Evolutionary conservation across 129 eudicot species (phyloP).

Genomic region (Helianthus tuberosus): DNA sequence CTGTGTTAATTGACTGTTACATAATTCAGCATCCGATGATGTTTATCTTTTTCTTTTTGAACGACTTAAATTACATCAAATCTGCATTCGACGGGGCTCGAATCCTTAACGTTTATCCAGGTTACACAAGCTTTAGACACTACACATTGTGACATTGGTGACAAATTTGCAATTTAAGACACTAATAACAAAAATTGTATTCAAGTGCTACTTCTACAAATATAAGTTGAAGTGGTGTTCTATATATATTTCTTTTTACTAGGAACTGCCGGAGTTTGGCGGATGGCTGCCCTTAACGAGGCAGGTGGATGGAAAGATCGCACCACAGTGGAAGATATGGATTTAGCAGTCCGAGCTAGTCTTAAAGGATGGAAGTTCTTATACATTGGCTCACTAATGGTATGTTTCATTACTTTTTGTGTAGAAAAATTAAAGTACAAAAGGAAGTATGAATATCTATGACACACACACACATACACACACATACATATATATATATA

Average conservation of each 20-base stretch:
- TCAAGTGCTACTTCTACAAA: background rate
- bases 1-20: background rate
- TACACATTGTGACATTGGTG: background rate
- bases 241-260: background rate
- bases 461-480: too few species aligned
- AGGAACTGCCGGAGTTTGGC: slow-evolving; percentile 11
- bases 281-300: slow-evolving; percentile 8
- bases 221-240: background rate
- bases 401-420: background rate
- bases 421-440: too few species aligned
- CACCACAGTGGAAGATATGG: slow-evolving; percentile 10
- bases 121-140: background rate
- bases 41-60: too few species aligned
- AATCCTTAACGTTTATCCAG: too few species aligned
- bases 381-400: slow-evolving; percentile 8
- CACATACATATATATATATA: too few species aligned
- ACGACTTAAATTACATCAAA: too few species aligned
- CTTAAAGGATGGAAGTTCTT: slow-evolving; percentile 9
- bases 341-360: slow-evolving; percentile 13
- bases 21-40: background rate
- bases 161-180: background rate
- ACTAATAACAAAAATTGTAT: background rate
- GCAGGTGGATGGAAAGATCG: slow-evolving; percentile 9
- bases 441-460: too few species aligned
- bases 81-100: too few species aligned